Evolutionary conservation across 495 filamentous ascomycete species (phyloP), one percentile per base, ranked within the genome.

Genomic region (Apodospora peruviana): DNA sequence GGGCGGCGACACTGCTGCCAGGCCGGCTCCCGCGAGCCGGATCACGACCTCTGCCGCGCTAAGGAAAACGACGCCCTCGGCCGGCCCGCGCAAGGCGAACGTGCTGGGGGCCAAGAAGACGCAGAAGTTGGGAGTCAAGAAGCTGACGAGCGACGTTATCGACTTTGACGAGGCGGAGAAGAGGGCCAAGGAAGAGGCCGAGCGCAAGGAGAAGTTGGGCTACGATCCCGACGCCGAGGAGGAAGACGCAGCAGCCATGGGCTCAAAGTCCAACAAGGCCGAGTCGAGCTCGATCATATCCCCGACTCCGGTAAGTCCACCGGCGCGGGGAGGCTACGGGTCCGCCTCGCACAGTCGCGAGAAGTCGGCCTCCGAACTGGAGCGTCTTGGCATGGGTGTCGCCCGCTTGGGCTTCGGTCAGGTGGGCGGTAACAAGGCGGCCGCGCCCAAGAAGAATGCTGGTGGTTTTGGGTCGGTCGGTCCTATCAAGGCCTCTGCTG

Each of bases 111-210:
- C 87, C 17, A 98, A 96, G 77, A 97, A 91, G 69, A 90, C 87
- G 21, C 89, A 85, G 74, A 97, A 93, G 67, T 80, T 98, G 20
- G 93, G 91, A 22, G 91, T 85, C 16, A 96, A 95, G 80, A 96
- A 96, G 73, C 74, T 93, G 38, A 72, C 72, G 17, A 80, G 75
- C 27, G 89, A 91, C 50, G 71, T 72, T 3, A 86, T 98, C 49
- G 93, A 98, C 71, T 98, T 98, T 56, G 94, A 98, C 43, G 93
- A 90, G 63, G 93, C 91, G 0, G 93, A 98, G 74, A 87, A 86
- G 58, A 95, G 95, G 70, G 93, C 93, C 25, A 94, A 90, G 67
- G 93, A 97, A 64, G 93, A 98, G 67, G 93, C 94, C 1, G 93
- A 97, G 67, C 83, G 93, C 52, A 91, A 96, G 58, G 88, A 86